phyloP scores from a whole-genome alignment of 2,329 filamentous ascomycete species.

The Zasmidium citrigriseum region DNA sequence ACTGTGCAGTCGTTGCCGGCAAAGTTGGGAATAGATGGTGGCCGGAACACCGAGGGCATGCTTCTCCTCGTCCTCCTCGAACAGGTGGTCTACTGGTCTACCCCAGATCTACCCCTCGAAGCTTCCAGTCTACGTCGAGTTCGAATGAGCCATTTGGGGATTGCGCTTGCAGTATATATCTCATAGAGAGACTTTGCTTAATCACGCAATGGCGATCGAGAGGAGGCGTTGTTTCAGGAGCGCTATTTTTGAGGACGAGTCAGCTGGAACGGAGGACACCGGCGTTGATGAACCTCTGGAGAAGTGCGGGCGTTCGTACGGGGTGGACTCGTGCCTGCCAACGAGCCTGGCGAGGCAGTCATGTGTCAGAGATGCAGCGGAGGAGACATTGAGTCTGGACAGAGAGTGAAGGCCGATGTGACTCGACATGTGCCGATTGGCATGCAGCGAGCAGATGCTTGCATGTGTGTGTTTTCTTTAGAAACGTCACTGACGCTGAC shows the following conservation, averaged over 20 bases:
- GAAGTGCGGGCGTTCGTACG: neutral
- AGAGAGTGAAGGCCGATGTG: no score
- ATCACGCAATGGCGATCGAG: neutral
- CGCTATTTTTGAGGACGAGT: neutral
- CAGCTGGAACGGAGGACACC: neutral
- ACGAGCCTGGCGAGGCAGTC: no score
- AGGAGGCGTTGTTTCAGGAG: neutral
- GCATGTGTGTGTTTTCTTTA: neutral
- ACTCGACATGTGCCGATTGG: neutral
- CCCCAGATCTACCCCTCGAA: neutral
- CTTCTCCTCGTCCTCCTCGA: no score
- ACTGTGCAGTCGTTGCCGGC: no score
- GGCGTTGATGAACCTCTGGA: neutral
- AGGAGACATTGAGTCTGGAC: no score
- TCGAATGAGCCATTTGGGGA: neutral
- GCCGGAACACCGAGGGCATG: no score
- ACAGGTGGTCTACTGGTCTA: no score
- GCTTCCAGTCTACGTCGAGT: neutral
- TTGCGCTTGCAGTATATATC: neutral
- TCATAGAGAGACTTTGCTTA: neutral
- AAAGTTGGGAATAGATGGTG: no score
- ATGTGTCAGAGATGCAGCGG: no score
- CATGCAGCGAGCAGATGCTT: neutral
- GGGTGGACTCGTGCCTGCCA: neutral
- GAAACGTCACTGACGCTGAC: neutral